Evolutionary conservation across 495 filamentous ascomycete genomes (phyloP), one percentile per base, ranked within the genome.

Genomic region (Hyaloscypha hepaticicola): DNA sequence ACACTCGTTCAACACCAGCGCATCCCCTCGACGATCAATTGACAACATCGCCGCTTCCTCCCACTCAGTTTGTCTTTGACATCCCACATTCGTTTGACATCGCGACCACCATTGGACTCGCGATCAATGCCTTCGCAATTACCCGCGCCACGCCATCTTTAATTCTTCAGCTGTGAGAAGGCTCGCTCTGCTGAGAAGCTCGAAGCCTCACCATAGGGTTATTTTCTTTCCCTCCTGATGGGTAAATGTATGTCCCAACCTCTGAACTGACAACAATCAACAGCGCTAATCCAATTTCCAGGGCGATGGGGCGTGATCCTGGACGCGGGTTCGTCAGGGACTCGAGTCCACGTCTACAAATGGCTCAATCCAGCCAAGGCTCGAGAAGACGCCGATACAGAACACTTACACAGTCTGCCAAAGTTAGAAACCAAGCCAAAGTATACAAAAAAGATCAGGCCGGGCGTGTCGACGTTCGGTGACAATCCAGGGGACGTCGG

Each of bases 361-460:
- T 99, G 95, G 94, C 80, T 93, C 66, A 88, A 96, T 69, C 87
- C 85, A 66, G 77, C 82, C 1, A 82, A 82, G 62, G 90, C 91
- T 55, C 83, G 84, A 51, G 82, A 87, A 65, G 74, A 84, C 33
- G 87, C 87, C 16, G 79, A 81, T 53, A 69, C 74, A 31, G 73
- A 86, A 31, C 83, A 92, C 21, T 73, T 96, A 55, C 80, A 83
- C 57, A 85, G 83, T 29, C 77, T 99, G 7, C 96, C 95, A 4
- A 85, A 86, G 62, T 79, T 98, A 63, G 83, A 87, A 66, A 96
- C 92, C 9, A 88, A 94, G 64, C 88, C 90, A 69, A 82, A 89
- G 73, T 97, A 93, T 89, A 93, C 90, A 2, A 92, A 93, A 77
- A 99, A 99, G 77, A 93, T 94, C 49, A 82, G 90, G 53, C 95